These are phyloP conservation scores for Corymbia citriodora DNA, from an alignment of 441 rosid species.

Conservation along the genomic window DNA sequence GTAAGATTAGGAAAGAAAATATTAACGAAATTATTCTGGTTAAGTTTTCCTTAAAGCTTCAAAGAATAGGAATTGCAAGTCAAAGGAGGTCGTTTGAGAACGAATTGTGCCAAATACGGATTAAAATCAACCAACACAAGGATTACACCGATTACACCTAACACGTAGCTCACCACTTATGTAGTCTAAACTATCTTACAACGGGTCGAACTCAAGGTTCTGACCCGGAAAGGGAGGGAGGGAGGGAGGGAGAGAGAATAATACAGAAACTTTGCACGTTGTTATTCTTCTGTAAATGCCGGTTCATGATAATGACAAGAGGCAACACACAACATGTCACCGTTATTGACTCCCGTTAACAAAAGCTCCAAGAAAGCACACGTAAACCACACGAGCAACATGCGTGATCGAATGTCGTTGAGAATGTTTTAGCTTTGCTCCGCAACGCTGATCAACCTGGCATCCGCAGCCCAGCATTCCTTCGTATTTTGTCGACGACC, in stretches of 20 bases:
- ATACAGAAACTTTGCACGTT: too few relatives aligned
- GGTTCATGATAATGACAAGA: too few relatives aligned
- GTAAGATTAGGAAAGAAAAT: background rate
- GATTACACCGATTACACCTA: too few relatives aligned
- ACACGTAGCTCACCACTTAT: too few relatives aligned
- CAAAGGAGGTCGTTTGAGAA: background rate
- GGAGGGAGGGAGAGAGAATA: too few relatives aligned
- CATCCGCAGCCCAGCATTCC: background rate
- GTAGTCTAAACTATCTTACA: too few relatives aligned
- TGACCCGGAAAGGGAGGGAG: too few relatives aligned
- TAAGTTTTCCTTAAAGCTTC: background rate
- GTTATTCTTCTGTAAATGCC: too few relatives aligned
- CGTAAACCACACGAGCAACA: background rate
- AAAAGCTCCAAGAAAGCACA: background rate
- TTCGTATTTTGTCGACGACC: background rate
- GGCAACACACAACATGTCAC: too few relatives aligned
- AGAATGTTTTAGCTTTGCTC: background rate
- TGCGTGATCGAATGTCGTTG: background rate
- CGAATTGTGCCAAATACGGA: background rate
- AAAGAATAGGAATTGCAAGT: background rate
- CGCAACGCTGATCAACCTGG: background rate
- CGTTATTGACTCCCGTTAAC: too few relatives aligned
- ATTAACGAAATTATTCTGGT: too few relatives aligned
- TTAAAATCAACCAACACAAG: background rate
- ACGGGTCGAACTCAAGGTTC: too few relatives aligned